Evolutionary conservation across 768 basidiomycete species (phyloP).

Genomic region (Boletales sp.): DNA sequence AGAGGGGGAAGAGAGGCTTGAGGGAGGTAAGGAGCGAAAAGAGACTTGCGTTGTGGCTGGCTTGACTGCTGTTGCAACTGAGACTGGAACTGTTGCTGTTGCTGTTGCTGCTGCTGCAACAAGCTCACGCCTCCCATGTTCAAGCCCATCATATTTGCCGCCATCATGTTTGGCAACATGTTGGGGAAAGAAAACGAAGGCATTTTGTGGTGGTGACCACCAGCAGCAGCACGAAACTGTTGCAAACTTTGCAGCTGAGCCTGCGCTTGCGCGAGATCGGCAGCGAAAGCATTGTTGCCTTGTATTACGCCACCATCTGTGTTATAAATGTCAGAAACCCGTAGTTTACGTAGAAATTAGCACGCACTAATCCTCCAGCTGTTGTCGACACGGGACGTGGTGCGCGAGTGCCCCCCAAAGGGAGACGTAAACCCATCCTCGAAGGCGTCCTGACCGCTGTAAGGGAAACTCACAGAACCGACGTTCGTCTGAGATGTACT

Average conservation of each 20-base stretch:
- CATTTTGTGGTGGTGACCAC: slow-evolving; percentile 96
- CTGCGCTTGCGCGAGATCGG: slow-evolving; percentile 94
- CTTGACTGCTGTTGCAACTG: slow-evolving; percentile 90
- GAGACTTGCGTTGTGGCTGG: slow-evolving; percentile 94
- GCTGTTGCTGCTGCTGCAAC: slow-evolving; percentile 87
- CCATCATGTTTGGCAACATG: slow-evolving; percentile 97
- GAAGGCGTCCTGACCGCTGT: slow-evolving; percentile 58
- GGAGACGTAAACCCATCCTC: slow-evolving; percentile 77
- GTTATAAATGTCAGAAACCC: slow-evolving; percentile 8
- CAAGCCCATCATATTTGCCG: slow-evolving; percentile 93
- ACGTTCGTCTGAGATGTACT: slow-evolving; percentile 39
- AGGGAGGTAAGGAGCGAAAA: slow-evolving; percentile 98
- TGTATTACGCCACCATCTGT: slow-evolving; percentile 73
- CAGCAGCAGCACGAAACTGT: slow-evolving; percentile 93
- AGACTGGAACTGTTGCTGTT: slow-evolving; percentile 75
- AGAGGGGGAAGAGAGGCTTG: slow-evolving; percentile 96
- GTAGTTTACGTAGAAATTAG: neutral
- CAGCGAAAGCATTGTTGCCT: slow-evolving; percentile 59
- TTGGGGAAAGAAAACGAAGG: slow-evolving; percentile 97
- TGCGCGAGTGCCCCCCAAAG: slow-evolving; percentile 69
- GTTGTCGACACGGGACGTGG: slow-evolving; percentile 71
- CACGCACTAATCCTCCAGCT: slow-evolving; percentile 88
- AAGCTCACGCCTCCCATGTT: slow-evolving; percentile 79
- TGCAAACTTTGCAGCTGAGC: slow-evolving; percentile 94
- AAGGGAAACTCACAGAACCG: slow-evolving; percentile 50